Conservation (phyloP, 495 filamentous ascomycete genomes). For the Saxophila tyrrhenica region DNA sequence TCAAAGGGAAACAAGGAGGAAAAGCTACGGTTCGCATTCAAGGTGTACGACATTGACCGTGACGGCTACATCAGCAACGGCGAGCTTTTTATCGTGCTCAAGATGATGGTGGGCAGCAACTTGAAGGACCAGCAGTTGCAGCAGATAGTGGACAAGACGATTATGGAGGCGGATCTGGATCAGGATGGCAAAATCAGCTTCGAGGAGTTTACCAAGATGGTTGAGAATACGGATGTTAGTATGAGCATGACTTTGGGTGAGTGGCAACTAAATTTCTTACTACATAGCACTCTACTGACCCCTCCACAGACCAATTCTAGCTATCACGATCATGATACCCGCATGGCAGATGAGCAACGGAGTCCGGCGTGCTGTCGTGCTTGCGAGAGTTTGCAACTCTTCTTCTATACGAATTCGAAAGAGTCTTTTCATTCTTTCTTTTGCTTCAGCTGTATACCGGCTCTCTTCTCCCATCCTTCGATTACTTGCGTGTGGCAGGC, state of each 20-base stretch:
- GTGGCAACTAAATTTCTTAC: constrained; percentile 31
- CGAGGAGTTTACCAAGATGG: constrained; percentile 98
- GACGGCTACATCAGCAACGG: constrained; percentile 99
- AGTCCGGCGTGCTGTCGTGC: background rate
- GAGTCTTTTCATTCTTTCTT: too few species aligned
- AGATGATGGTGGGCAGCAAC: constrained; percentile 99
- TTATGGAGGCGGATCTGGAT: constrained; percentile 98
- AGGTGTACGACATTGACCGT: constrained; percentile 98
- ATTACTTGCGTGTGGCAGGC: constrained; percentile 14
- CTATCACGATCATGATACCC: constrained; percentile 1
- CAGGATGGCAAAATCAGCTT: constrained; percentile 97
- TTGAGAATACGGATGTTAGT: constrained; percentile 92
- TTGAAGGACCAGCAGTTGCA: constrained; percentile 98
- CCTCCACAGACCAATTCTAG: constrained; percentile 15
- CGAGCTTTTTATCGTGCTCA: constrained; percentile 96
- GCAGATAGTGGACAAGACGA: constrained; percentile 98
- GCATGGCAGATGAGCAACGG: constrained; percentile 1
- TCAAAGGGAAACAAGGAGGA: constrained; percentile 98
- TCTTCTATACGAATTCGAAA: too few species aligned
- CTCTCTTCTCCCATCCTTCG: constrained; percentile 13
- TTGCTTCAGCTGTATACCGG: constrained; percentile 11
- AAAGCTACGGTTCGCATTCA: constrained; percentile 95
- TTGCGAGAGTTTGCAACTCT: too few species aligned
- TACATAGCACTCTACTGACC: background rate
- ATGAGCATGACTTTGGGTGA: constrained; percentile 96